Evolutionary conservation across 2,329 filamentous ascomycete species (phyloP), one percentile per base, ranked within the genome.

Genomic region (Fulvia fulva): DNA sequence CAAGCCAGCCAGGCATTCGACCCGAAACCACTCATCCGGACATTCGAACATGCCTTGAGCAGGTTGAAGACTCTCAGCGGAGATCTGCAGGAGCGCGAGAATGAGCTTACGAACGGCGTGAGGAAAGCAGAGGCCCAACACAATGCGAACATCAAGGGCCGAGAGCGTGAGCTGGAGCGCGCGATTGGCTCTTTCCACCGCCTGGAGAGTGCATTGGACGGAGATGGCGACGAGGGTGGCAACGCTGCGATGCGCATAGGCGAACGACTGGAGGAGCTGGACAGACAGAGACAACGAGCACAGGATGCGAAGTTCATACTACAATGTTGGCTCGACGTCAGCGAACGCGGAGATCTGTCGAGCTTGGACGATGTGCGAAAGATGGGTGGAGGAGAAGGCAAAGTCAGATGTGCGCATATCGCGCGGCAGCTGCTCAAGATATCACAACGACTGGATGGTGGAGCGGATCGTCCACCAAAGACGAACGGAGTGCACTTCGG

Each of bases 291-390:
- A 66, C 87, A 91, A 71, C 82, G 93, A 59, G 94, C 94, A 30
- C 83, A 94, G 72, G 94, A 99, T 77, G 92, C 94, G 60, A 93
- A 90, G 71, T 97, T 97, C 72, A 76, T 99, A 59, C 91, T 99
- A 64, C 89, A 96, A 72, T 99, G 94, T 77, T 99, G 94, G 93
- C 86, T 91, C 43, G 93, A 97, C 70, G 91, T 99, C 67, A 92
- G 88, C 74, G 92, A 96, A 69, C 87, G 88, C 8, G 94, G 94
- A 3, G 87, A 94, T 66, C 81, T 97, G 56, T 88, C 89, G 8
- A 87, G 88, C n/a, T 76, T 99, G 50, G 91, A 97, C 73, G 91
- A 95, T 63, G 87, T 97, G 59, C 84, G 93, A 69, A 84, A 90
- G 63, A 88, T 91, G 65, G 91, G 90, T 1, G 88, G 88, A 25